Evolutionary conservation across 306 rosid genomes (phyloP).

Genomic region (Potentilla sterilis): DNA sequence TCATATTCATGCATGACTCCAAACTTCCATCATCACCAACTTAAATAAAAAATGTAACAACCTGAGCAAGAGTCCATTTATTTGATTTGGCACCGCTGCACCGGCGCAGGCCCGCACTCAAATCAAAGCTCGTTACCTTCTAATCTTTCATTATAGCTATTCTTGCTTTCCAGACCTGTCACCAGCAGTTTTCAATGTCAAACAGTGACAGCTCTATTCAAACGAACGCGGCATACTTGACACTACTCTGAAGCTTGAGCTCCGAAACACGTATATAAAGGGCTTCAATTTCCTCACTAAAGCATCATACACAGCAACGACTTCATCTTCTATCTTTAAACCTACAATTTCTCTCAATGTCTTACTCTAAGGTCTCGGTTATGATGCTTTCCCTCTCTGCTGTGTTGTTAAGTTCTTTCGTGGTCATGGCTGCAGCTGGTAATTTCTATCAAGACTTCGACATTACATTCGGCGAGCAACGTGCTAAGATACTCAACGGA

Average conservation of each 20-base stretch:
- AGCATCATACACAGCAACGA: conserved; percentile 5
- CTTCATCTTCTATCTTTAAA: background rate
- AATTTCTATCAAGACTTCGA: conserved; percentile 60
- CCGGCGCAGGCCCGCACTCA: background rate
- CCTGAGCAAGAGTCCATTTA: background rate
- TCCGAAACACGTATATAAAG: conserved; percentile 15
- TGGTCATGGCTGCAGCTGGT: conserved; percentile 34
- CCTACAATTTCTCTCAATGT: conserved; percentile 8
- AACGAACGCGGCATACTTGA: background rate
- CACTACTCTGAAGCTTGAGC: background rate
- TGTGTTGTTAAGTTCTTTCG: background rate
- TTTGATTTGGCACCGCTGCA: background rate
- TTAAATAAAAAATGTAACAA: background rate
- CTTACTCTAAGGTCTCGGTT: background rate
- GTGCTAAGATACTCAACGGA: conserved; percentile 48
- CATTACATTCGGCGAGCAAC: conserved; percentile 53
- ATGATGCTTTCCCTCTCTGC: background rate
- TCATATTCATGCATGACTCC: background rate
- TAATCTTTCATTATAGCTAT: no score
- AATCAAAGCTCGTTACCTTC: no score
- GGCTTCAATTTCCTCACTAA: background rate
- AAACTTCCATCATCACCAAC: background rate
- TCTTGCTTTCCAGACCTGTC: background rate
- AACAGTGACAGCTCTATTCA: background rate
- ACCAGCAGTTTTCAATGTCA: background rate